Percentiles rank a stretch among this genome's conserved stretches.
phyloP scores from a whole-genome alignment of 2,329 filamentous ascomycete genomes.

The Aspergillus pseudotamarii region DNA sequence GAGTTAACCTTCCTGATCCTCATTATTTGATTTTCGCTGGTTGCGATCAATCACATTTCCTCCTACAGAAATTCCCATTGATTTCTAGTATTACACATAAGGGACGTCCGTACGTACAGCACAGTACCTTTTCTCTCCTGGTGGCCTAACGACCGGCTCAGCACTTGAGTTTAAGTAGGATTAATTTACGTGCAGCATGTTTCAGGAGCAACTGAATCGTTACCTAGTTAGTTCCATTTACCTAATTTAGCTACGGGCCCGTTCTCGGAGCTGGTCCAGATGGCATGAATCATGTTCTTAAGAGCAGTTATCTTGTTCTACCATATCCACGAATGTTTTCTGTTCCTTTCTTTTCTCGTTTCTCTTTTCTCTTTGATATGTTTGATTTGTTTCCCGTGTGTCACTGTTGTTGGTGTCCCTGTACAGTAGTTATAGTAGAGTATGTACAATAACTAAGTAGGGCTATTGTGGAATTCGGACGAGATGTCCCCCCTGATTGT shows the following conservation, averaged over 20 bases:
- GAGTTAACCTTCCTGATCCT: too few species aligned
- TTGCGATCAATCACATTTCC: not conserved
- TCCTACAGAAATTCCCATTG: too few species aligned
- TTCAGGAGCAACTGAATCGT: not conserved
- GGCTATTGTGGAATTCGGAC: not conserved
- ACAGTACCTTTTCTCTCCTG: not conserved
- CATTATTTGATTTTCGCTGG: not conserved
- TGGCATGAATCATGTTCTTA: not conserved
- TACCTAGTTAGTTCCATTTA: not conserved
- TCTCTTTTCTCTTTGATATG: not conserved
- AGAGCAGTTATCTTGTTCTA: not conserved
- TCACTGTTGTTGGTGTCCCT: too few species aligned
- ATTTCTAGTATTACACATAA: too few species aligned
- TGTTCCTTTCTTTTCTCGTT: not conserved
- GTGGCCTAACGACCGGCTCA: not conserved
- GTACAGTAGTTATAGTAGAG: too few species aligned
- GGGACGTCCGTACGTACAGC: too few species aligned
- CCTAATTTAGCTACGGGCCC: not conserved
- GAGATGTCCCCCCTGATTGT: not conserved
- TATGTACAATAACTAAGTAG: not conserved
- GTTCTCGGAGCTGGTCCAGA: not conserved
- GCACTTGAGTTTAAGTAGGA: too few species aligned
- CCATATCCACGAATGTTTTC: too few species aligned
- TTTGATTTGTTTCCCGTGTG: not conserved
- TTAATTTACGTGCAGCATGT: conserved; percentile 1